Conservation (phyloP, 2,329 filamentous ascomycete genomes). For the Reticulascus tulasneorum region DNA sequence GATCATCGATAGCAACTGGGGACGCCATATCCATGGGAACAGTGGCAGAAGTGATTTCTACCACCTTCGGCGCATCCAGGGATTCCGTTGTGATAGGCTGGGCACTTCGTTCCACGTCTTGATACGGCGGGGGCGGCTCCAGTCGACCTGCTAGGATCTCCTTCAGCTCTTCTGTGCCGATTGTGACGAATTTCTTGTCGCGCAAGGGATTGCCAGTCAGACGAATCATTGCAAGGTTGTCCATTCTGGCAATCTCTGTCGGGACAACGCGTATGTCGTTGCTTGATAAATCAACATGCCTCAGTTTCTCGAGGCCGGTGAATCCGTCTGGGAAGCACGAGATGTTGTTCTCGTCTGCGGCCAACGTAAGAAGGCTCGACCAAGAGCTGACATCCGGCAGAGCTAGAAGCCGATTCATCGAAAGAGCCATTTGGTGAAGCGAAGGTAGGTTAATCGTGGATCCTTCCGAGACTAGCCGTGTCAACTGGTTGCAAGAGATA, state of each 20-base stretch:
- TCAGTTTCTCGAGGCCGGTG: conserved; percentile 60
- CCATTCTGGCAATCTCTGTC: conserved; percentile 74
- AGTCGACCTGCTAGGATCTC: conserved; percentile 64
- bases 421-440: conserved; percentile 70
- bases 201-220: conserved; percentile 86
- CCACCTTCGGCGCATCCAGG: conserved; percentile 16
- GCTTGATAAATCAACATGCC: conserved; percentile 75
- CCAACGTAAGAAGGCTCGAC: conserved; percentile 67
- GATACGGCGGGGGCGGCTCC: conserved; percentile 48
- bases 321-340: conserved; percentile 74
- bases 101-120: conserved; percentile 22
- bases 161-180: conserved; percentile 79
- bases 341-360: conserved; percentile 79
- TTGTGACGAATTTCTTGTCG: conserved; percentile 80
- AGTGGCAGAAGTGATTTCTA: conserved; percentile 21
- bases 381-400: conserved; percentile 75
- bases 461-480: conserved; percentile 41
- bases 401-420: conserved; percentile 70
- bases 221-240: conserved; percentile 67
- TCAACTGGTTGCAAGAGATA: conserved; percentile 71
- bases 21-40: conserved; percentile 2
- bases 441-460: conserved; percentile 60
- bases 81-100: background rate
- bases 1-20: conserved; percentile 15
- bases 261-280: conserved; percentile 79